Percentiles rank a stretch among this genome's conserved stretches.
Conservation (phyloP, 140 eudicot species). For the Erigeron philadelphicus region DNA sequence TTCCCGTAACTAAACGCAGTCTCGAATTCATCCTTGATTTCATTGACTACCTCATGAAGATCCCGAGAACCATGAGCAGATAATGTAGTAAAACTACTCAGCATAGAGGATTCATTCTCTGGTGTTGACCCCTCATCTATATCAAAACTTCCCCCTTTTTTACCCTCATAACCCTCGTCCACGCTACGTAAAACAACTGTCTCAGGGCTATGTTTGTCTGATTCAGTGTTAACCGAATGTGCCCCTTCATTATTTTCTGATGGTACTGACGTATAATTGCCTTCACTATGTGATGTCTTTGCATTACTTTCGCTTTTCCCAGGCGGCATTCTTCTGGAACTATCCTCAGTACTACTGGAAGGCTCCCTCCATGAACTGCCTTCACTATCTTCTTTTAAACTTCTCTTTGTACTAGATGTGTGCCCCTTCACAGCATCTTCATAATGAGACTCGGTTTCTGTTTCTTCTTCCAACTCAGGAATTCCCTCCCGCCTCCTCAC, state of each 20-base stretch:
- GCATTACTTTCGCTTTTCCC: constrained; percentile 25
- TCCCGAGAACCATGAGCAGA: constrained; percentile 77
- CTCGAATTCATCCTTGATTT: constrained; percentile 77
- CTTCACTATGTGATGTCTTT: constrained; percentile 27
- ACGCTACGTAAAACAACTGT: constrained; percentile 37
- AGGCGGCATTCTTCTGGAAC: constrained; percentile 37
- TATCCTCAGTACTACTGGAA: constrained; percentile 26
- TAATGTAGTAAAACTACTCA: constrained; percentile 63
- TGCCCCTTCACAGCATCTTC: constrained; percentile 40
- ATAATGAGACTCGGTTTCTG: constrained; percentile 57
- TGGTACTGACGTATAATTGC: constrained; percentile 27
- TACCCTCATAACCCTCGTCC: constrained; percentile 49
- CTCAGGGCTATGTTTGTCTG: constrained; percentile 54
- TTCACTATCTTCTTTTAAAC: constrained; percentile 23
- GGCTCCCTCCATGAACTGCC: constrained; percentile 35
- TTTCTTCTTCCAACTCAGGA: constrained; percentile 96
- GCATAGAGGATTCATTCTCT: constrained; percentile 59
- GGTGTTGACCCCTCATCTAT: constrained; percentile 52
- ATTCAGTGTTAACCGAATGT: constrained; percentile 36
- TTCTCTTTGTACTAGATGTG: constrained; percentile 29
- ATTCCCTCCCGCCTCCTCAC: constrained; percentile 95
- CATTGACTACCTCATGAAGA: constrained; percentile 77
- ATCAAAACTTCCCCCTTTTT: constrained; percentile 76
- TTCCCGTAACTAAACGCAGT: constrained; percentile 68
- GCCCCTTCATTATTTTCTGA: constrained; percentile 23